These are phyloP conservation scores for Marchantia polymorpha DNA, from an alignment of 225 moss, liverwort and hornwort species.

Conservation along the genomic window DNA sequence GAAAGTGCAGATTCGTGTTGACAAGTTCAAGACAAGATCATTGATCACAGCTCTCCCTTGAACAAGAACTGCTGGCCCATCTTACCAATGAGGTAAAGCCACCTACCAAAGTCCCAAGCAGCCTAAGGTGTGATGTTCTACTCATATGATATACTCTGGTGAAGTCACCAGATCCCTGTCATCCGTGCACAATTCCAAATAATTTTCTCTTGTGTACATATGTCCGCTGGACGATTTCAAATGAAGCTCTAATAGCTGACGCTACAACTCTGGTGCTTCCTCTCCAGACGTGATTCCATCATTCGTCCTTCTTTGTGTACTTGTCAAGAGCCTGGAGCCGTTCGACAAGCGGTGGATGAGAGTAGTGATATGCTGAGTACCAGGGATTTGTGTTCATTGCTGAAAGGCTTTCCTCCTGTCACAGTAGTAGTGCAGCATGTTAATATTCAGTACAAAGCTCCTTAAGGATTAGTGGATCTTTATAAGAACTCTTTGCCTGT, in stretches of 20 bases:
- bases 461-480: too few species aligned
- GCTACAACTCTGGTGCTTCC: not conserved
- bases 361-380: slow-evolving; percentile 97
- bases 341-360: slow-evolving; percentile 95
- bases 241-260: not conserved
- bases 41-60: slow-evolving; percentile 3
- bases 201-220: not conserved
- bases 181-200: not conserved
- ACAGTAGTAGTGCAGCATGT: not conserved
- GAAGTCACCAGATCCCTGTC: not conserved
- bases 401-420: slow-evolving; percentile 95
- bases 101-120: not conserved
- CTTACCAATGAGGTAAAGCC: not conserved
- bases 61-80: not conserved
- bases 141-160: not conserved
- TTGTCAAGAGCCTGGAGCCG: slow-evolving; percentile 87
- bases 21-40: slow-evolving; percentile 15
- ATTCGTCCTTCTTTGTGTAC: slow-evolving; percentile 55
- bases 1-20: not conserved
- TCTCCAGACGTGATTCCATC: not conserved
- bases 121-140: not conserved
- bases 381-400: slow-evolving; percentile 94
- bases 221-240: not conserved
- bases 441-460: not conserved
- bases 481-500: too few species aligned